These are phyloP conservation scores for Coemansia sp. DNA, from an alignment of 192 early-diverging fungal species.

Conservation along the genomic window DNA sequence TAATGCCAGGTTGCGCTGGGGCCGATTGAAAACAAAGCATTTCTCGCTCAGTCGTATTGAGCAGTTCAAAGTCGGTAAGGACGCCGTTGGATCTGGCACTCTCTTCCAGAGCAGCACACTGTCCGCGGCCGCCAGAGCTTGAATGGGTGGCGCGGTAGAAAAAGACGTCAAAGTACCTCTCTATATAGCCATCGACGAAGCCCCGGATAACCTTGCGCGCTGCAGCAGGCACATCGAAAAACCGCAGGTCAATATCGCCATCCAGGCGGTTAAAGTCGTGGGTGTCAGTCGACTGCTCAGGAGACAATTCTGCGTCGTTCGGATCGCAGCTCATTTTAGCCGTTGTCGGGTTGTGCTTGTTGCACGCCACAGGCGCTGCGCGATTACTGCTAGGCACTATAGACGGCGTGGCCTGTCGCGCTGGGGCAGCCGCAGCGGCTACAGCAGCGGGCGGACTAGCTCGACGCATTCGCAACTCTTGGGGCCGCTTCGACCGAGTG, in stretches of 20 bases:
- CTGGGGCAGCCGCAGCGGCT: not conserved
- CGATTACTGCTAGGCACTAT: not conserved
- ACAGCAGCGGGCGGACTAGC: not conserved
- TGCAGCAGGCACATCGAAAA: slow-evolving; percentile 21
- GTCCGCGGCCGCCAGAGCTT: slow-evolving; percentile 2
- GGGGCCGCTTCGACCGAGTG: slow-evolving; percentile 6
- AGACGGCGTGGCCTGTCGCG: not conserved
- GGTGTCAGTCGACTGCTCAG: slow-evolving; percentile 31
- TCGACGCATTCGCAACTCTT: not conserved
- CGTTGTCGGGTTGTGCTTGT: not conserved
- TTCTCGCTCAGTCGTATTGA: slow-evolving; percentile 20
- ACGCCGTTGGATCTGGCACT: not conserved
- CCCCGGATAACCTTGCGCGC: slow-evolving; percentile 33
- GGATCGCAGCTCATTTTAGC: not conserved
- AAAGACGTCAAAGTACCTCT: slow-evolving; percentile 34
- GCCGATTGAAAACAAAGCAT: slow-evolving; percentile 12
- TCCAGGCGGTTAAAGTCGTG: slow-evolving; percentile 37
- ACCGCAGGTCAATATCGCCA: slow-evolving; percentile 43
- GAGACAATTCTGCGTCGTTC: slow-evolving; percentile 20
- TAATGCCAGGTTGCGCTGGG: slow-evolving; percentile 4
- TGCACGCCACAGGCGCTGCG: not conserved
- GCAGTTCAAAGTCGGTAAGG: slow-evolving; percentile 14
- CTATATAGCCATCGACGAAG: slow-evolving; percentile 46
- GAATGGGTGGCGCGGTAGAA: slow-evolving; percentile 23
- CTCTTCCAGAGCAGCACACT: slow-evolving; percentile 3